Percentiles rank a stretch among this genome's conserved stretches.
These are phyloP conservation scores for Termitomyces sp. DNA, from an alignment of 768 basidiomycete genomes.

Conservation along the genomic window DNA sequence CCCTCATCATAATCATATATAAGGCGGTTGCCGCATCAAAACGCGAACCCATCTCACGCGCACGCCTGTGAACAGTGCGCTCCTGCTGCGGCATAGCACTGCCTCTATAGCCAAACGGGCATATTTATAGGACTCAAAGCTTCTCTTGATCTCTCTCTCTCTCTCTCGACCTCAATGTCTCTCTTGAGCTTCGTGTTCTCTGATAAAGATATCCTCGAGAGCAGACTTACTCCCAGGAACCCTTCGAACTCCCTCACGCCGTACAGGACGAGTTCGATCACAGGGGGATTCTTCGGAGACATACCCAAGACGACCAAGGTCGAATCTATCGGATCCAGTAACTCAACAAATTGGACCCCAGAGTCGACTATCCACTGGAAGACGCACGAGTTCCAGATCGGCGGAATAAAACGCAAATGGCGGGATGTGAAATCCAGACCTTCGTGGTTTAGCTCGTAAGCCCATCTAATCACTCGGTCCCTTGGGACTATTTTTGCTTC, in stretches of 20 bases:
- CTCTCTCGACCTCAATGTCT: not conserved
- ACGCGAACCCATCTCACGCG: too few species aligned
- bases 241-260: not conserved
- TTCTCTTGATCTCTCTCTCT: not conserved
- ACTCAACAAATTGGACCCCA: not conserved
- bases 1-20: too few species aligned
- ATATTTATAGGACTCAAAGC: too few species aligned
- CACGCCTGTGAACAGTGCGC: too few species aligned
- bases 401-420: not conserved
- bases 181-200: not conserved
- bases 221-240: not conserved
- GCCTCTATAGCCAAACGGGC: too few species aligned
- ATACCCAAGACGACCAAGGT: not conserved
- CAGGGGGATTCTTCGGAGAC: not conserved
- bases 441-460: not conserved
- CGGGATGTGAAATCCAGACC: not conserved
- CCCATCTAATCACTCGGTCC: not conserved
- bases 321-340: not conserved
- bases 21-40: too few species aligned
- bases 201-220: not conserved
- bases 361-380: not conserved
- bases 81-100: too few species aligned
- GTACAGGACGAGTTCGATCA: not conserved
- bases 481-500: conserved; percentile 6
- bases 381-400: not conserved